These are phyloP conservation scores for Capsicum pubescens DNA, from an alignment of 257 asterid genomes.

Conservation along the genomic window DNA sequence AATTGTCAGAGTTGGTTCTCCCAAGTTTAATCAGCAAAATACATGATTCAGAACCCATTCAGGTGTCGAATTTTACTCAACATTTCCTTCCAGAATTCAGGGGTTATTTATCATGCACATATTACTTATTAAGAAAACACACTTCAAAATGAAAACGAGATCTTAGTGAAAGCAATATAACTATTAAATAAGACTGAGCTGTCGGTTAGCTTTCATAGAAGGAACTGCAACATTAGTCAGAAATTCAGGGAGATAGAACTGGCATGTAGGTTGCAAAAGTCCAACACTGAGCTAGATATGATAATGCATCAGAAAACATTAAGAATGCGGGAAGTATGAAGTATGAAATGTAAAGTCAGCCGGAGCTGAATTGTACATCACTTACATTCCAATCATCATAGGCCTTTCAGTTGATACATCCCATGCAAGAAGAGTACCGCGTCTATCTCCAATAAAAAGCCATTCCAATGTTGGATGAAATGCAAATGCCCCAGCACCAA, in stretches of 20 bases:
- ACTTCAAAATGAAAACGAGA: conserved; percentile 25
- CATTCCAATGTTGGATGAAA: conserved; percentile 97
- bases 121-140: neutral
- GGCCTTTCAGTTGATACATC: conserved; percentile 99
- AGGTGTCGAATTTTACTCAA: neutral
- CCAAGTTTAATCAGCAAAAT: conserved; percentile 16
- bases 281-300: conserved; percentile 34
- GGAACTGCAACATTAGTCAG: conserved; percentile 6
- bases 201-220: neutral
- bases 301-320: neutral
- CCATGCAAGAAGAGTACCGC: conserved; percentile 99
- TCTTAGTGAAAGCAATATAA: conserved; percentile 20
- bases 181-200: conserved; percentile 27
- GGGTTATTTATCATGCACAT: neutral
- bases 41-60: conserved; percentile 13
- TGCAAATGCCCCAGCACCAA: conserved; percentile 98
- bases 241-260: neutral
- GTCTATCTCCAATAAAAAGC: conserved; percentile 98
- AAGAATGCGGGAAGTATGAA: neutral
- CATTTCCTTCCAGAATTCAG: conserved; percentile 4
- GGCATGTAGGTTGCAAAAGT: conserved; percentile 16
- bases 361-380: conserved; percentile 29
- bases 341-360: conserved; percentile 22
- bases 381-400: conserved; percentile 99
- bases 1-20: conserved; percentile 12